Evolutionary conservation across 371 early-diverging fungal species (phyloP), one percentile per base, ranked within the genome.

Genomic region (Chytridiales sp.): DNA sequence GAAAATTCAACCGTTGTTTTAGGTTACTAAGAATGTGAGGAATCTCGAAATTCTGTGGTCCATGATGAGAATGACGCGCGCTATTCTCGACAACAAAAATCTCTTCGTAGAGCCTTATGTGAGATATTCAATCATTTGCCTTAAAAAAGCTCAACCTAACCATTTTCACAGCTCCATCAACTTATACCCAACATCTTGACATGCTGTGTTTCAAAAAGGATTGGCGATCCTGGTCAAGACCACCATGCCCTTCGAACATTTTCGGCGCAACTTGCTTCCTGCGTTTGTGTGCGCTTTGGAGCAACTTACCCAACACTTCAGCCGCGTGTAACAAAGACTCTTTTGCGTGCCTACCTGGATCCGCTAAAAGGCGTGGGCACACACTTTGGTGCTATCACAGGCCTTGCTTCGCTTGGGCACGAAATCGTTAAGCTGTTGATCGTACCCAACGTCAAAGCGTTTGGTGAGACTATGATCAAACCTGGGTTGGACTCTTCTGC

Each of bases 71-170:
- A 86, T 96, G 76, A 86, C 91, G 4, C 75, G 86, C 29, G 87
- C 94, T 0, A 63, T 99, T 30, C 74, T 99, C 30, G 81, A 82
- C 54, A 99, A 99, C 77, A 81, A 89, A 34, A 88, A 92, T 66
- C 70, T 99, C 8, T 96, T 94, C 81, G 82, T 98, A 5, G 99
- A 99, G 72, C 99, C 99, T 27, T 98, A 99, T 72, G 91, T 95
- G 84, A 63, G 86, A 3, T 17, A 26, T 11, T 57, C 19, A 1
- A 22, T 35, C 34, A 17, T 30, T 41, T 30, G 17, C 2, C 13
- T 6, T 19, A 4, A 57, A 15, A 38, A 19, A 26, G 1, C 51
- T 21, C 6, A 19, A 5, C 24, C 58, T 57, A 40, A 27, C 11
- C 17, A 19, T 1, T 17, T 26, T 50, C 59, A 4, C 55, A 91